Base-by-base conservation (phyloP, 352 stramenopile species). In the Phytophthora niederhauseri region DNA sequence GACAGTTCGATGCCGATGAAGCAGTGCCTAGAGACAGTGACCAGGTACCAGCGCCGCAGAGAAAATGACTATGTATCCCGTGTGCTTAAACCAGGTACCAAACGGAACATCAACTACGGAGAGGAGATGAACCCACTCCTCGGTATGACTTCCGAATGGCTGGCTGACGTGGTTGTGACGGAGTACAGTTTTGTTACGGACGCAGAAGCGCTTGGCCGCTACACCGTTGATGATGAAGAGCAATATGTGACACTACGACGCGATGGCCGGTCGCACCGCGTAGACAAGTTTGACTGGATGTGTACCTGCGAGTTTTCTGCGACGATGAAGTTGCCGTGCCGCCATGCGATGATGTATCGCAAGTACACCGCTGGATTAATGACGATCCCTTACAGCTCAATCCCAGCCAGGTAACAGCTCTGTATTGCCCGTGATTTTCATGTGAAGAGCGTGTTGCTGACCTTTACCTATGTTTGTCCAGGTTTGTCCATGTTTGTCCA, bases 401-500 rank as follows among this genome's bases (percentile, higher is more conserved):
- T 68, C 8, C 43, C 30, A 2, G 6, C 22, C 22, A 70, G 55
- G 36, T 70, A 38, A 14, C 2, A 14, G 31, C 31, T 14, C 0
- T 14, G 31, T 38, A 12, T 38, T 38, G 31, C 31, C 6, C 26
- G 0, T 30, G 26, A 30, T 48, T 46, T 34, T 6, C 26, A 52
- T 15, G 34, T 3, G 14, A 43, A 17, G 34, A 17, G 34, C 38
- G 12, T 46, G 12, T 46, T 17, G 14, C 15, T 19, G 15, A 46
- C 38, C 12, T 46, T 19, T 19, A 19, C 0, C 36, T 15, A 59
- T 68, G 30, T 53, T 53, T 53, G 30, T 22, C 49, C 31, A 57
- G 52, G 58, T 57, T 65, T 53, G 30, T n/a, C n/a, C n/a, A 59
- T 68, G 30, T 53, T 53, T 53, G 30, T 22, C 49, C 31, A 57